phyloP scores from a whole-genome alignment of 2,329 filamentous ascomycete species.

The Alternaria solani region DNA sequence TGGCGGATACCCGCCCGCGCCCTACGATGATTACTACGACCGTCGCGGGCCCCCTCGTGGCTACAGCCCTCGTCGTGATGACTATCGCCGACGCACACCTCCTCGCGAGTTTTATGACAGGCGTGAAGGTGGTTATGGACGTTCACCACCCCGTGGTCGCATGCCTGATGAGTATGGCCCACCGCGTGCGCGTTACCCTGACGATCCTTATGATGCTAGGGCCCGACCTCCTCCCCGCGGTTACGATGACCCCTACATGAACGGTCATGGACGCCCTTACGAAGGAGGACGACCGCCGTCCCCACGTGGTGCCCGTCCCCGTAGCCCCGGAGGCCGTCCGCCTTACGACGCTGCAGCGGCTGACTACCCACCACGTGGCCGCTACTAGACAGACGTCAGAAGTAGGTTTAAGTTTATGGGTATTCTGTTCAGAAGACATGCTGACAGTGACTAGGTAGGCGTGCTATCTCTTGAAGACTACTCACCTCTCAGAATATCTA shows the following conservation, averaged over 20 bases:
- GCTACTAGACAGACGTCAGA: conserved; percentile 40
- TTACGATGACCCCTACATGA: conserved; percentile 67
- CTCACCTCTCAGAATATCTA: conserved; percentile 4
- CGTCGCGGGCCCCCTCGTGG: conserved; percentile 81
- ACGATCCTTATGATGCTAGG: conserved; percentile 73
- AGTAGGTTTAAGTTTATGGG: conserved; percentile 3
- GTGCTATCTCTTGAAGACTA: not conserved
- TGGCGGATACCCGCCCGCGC: conserved; percentile 64
- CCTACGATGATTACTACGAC: conserved; percentile 75
- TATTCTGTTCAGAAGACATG: not conserved
- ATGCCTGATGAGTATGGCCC: conserved; percentile 78
- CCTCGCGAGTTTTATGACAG: conserved; percentile 88
- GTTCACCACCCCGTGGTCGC: conserved; percentile 71
- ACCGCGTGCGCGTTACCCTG: conserved; percentile 69
- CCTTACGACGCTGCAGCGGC: conserved; percentile 56
- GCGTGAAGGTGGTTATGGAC: conserved; percentile 67
- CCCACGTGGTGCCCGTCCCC: conserved; percentile 48
- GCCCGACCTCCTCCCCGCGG: conserved; percentile 63
- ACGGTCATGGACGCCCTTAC: conserved; percentile 66
- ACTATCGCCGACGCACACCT: conserved; percentile 83
- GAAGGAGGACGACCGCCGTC: conserved; percentile 57
- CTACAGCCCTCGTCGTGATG: conserved; percentile 85
- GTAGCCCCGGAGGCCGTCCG: conserved; percentile 68
- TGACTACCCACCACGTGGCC: conserved; percentile 55
- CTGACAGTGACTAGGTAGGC: conserved; percentile 10